Conservation (phyloP, 805 yeast genomes). For the Clavispora phyllophila region DNA sequence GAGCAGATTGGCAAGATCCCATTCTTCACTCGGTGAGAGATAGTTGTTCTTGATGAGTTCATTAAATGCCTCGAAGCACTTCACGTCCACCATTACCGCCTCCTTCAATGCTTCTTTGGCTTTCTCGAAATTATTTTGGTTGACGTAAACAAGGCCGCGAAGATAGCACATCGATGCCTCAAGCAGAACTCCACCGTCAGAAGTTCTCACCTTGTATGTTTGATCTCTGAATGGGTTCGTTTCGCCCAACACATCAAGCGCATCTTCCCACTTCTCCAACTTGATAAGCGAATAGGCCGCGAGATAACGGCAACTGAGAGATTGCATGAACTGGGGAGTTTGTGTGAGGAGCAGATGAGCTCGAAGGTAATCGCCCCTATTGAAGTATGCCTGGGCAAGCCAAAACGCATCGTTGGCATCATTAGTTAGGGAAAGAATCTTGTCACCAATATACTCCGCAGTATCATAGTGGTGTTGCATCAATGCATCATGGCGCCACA, state of each 20-base stretch:
- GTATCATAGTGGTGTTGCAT: conserved; percentile 89
- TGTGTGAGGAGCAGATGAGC: conserved; percentile 68
- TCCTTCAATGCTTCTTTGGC: conserved; percentile 87
- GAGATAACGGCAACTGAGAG: conserved; percentile 75
- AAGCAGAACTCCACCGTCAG: conserved; percentile 80
- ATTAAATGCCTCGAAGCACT: conserved; percentile 89
- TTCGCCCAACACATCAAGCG: conserved; percentile 80
- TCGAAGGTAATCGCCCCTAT: conserved; percentile 69
- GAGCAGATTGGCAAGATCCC: conserved; percentile 65
- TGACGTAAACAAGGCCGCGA: conserved; percentile 77
- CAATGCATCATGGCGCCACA: conserved; percentile 92
- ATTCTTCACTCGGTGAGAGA: conserved; percentile 79
- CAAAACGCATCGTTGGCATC: conserved; percentile 95
- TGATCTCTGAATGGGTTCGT: conserved; percentile 61
- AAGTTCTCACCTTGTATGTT: conserved; percentile 38
- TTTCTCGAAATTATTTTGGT: conserved; percentile 74
- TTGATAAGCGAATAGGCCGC: conserved; percentile 71
- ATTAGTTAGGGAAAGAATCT: conserved; percentile 72
- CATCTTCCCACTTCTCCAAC: conserved; percentile 80
- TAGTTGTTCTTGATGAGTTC: conserved; percentile 68
- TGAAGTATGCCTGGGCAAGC: conserved; percentile 86
- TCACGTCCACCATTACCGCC: conserved; percentile 81
- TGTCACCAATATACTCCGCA: conserved; percentile 89
- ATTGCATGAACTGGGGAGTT: conserved; percentile 47
- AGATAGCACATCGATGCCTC: conserved; percentile 85